phyloP scores from a whole-genome alignment of 768 basidiomycete genomes.

The Suillus bovinus region DNA sequence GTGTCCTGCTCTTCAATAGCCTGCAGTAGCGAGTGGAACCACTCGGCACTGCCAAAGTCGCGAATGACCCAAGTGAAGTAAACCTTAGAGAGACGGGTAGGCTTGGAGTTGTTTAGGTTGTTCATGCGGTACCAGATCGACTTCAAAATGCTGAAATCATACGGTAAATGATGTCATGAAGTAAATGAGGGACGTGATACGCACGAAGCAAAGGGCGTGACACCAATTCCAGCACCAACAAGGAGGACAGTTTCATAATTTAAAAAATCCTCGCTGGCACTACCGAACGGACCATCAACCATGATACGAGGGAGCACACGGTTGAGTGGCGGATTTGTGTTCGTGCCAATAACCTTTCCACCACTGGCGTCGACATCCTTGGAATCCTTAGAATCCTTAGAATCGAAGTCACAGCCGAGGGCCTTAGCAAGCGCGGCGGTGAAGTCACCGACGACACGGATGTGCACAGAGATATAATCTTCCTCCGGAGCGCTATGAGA shows the following conservation, averaged over 20 bases:
- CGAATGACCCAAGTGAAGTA: slow-evolving; percentile 97
- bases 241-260: slow-evolving; percentile 88
- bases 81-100: slow-evolving; percentile 85
- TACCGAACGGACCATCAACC: slow-evolving; percentile 96
- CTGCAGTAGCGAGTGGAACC: slow-evolving; percentile 92
- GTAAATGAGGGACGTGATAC: slow-evolving; percentile 27
- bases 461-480: slow-evolving; percentile 92
- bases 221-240: slow-evolving; percentile 94
- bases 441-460: slow-evolving; percentile 91
- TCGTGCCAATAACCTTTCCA: slow-evolving; percentile 62
- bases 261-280: slow-evolving; percentile 87
- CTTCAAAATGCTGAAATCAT: slow-evolving; percentile 68
- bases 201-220: slow-evolving; percentile 94
- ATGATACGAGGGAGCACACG: slow-evolving; percentile 85
- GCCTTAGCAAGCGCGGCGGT: slow-evolving; percentile 78
- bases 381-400: slow-evolving; percentile 49
- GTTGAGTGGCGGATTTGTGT: slow-evolving; percentile 60
- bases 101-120: slow-evolving; percentile 70
- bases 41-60: slow-evolving; percentile 86
- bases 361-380: slow-evolving; percentile 45
- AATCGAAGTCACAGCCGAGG: slow-evolving; percentile 81
- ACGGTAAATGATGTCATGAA: slow-evolving; percentile 8
- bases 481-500: slow-evolving; percentile 82
- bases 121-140: slow-evolving; percentile 98
- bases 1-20: slow-evolving; percentile 94